Evolutionary conservation across 2,329 filamentous ascomycete species (phyloP).

Genomic region (Xylariaceae sp.): DNA sequence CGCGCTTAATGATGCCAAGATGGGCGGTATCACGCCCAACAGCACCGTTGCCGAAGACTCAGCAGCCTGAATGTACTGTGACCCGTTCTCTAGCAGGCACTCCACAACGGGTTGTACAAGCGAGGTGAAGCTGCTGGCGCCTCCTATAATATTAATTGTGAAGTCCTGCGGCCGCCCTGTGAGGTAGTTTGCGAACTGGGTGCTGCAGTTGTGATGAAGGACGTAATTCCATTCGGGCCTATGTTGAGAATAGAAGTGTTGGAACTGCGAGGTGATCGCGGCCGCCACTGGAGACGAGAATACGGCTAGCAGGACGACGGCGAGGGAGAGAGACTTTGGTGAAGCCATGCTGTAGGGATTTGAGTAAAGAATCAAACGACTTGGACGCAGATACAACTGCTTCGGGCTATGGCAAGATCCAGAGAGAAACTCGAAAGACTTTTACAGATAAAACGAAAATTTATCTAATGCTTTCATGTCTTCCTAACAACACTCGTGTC

Average conservation of each 20-base stretch:
- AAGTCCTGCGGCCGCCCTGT: slow-evolving; percentile 16
- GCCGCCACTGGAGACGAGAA: not conserved
- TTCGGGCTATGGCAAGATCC: no score
- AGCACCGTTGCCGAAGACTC: slow-evolving; percentile 22
- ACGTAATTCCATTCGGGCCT: slow-evolving; percentile 16
- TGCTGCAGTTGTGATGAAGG: slow-evolving; percentile 18
- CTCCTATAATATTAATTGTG: slow-evolving; percentile 15
- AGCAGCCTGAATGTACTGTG: slow-evolving; percentile 23
- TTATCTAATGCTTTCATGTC: no score
- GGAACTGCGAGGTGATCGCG: slow-evolving; percentile 16
- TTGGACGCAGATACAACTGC: no score
- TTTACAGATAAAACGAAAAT: no score
- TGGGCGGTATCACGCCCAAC: slow-evolving; percentile 21
- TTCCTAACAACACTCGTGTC: no score
- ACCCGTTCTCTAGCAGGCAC: slow-evolving; percentile 17
- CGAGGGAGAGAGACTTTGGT: no score
- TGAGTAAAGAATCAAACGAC: no score
- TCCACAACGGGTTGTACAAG: slow-evolving; percentile 19
- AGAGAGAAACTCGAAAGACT: no score
- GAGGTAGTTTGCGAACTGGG: slow-evolving; percentile 19
- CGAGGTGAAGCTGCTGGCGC: slow-evolving; percentile 12
- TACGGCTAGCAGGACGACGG: no score
- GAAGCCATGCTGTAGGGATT: no score
- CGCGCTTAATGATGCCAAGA: slow-evolving; percentile 18
- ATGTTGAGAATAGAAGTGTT: slow-evolving; percentile 20